Evolutionary conservation across 2,329 filamentous ascomycete genomes (phyloP), one percentile per base, ranked within the genome.

Genomic region (Pseudogymnoascus sp.): DNA sequence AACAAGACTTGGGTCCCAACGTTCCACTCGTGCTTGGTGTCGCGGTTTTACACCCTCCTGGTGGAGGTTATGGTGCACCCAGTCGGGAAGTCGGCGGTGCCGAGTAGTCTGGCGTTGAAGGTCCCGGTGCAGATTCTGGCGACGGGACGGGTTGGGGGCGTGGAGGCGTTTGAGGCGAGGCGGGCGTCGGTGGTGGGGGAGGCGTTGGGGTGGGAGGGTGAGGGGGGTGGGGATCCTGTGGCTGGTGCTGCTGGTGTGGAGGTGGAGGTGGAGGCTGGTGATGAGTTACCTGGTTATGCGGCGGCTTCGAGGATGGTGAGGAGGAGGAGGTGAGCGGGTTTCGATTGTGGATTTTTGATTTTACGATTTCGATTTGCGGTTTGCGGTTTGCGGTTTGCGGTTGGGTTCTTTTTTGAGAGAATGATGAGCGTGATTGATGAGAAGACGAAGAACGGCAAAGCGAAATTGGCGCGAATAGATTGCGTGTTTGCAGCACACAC

Each of bases 11-110:
- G 87, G 70, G 74, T 87, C 18, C 87, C 87, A 1, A 86, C 85
- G 2, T 90, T 90, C 74, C 84, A 89, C 74, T 79, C 81, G 38
- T 90, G 87, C 70, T 78, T 89, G 60, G 74, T 84, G 47, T 84
- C 82, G n/a, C 79, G 87, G 59, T 74, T 78, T 16, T 90, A 90
- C 70, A 72, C 76, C 3, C 77, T 90, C 12, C 80, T 84, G 60
- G 72, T 90, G 61, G 75, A 77, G 12, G 72, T 90, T 20, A 77
- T 79, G 3, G 77, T 82, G 58, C 78, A 81, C 65, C 78, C 79
- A 0, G 5, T 6, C 2, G 39, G 39, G 11, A 43, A 43, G 11
- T 43, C 39, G 2, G 39, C 39, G 5, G 39, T 43, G 39, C 20
- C 20, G 39, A 14, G 39, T 12, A 5, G 20, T 2, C 6, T 43